Evolutionary conservation across 768 basidiomycete genomes (phyloP), one percentile per base, ranked within the genome.

Genomic region (Suillus clintonianus): DNA sequence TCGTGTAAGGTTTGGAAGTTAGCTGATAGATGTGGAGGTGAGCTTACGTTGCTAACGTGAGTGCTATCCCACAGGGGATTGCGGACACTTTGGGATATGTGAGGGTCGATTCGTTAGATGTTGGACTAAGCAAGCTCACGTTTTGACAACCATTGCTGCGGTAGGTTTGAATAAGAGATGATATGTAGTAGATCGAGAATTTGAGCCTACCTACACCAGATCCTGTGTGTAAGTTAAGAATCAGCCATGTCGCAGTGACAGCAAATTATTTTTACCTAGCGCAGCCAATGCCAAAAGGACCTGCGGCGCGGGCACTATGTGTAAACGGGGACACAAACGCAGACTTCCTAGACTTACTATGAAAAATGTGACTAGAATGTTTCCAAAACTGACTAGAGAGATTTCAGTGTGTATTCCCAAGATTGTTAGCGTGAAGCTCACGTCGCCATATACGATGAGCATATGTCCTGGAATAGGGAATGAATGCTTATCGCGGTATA

Each of bases 361-460:
- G 22, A 77, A 66, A 57, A 67, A 57, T 15, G 77, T 77, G 63
- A 78, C 69, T 15, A 67, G 41, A 9, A 67, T 66, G 55, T 73
- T 76, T 54, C 70, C 64, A 59, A 74, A 74, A 59, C 77, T 78
- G 54, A 78, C 77, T 79, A 36, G 39, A 45, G 24, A 30, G 7
- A 17, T 36, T 30, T 19, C 11, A 17, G 56, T 10, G 22, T n/a
- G 34, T 11, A 13, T 50, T 17, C 6, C 14, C 10, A 48, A 43
- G 17, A 64, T 58, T 10, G 22, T 22, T 13, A 13, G 2, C 22
- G 11, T 50, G 30, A 62, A 22, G 64, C 77, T 67, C 61, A 77
- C 77, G 60, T 67, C 72, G 76, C 78, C 78, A 78, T 64, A 78
- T 71, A 34, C 77, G 77, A 66, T 78, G 72, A 14, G 77, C 77